phyloP scores from a whole-genome alignment of 1,284 basidiomycete species.

The Irpex sp. region DNA sequence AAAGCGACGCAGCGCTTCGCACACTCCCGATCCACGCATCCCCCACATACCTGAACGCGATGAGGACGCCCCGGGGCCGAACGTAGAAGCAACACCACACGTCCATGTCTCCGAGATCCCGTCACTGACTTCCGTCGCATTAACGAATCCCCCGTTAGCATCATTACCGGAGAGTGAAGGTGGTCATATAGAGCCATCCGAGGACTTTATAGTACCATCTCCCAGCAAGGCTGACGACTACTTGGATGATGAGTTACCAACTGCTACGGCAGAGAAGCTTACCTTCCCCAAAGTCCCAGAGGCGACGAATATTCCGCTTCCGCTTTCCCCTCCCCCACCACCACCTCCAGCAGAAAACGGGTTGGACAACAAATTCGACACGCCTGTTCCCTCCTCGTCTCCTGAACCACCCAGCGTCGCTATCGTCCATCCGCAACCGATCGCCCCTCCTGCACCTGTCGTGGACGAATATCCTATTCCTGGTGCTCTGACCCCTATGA shows the following conservation, averaged over 20 bases:
- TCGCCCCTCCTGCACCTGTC: not conserved
- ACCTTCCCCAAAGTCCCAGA: conserved; percentile 32
- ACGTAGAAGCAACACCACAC: not conserved
- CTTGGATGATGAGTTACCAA: conserved; percentile 32
- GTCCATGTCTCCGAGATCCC: conserved; percentile 2
- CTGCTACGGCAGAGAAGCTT: conserved; percentile 39
- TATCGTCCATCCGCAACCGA: not conserved
- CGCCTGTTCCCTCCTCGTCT: conserved; percentile 5
- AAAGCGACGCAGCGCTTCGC: conserved; percentile 15
- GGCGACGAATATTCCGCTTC: conserved; percentile 3
- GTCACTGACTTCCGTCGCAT: conserved; percentile 4
- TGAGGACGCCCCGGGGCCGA: conserved; percentile 35
- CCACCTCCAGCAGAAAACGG: not conserved
- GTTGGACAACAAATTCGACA: conserved; percentile 1
- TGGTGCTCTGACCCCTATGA: conserved; percentile 4
- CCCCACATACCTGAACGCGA: conserved; percentile 66
- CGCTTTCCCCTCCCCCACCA: conserved; percentile 17
- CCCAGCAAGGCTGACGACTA: conserved; percentile 15
- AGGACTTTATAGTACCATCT: conserved; percentile 30
- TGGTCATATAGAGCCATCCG: conserved; percentile 27
- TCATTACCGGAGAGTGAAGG: conserved; percentile 18
- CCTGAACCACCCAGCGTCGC: conserved; percentile 1
- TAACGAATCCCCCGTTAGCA: conserved; percentile 8
- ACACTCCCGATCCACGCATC: conserved; percentile 28
- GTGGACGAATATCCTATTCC: conserved; percentile 5